These are phyloP conservation scores for Acanthamoeba divionensis DNA, from an alignment of 208 protist species.

Conservation along the genomic window DNA sequence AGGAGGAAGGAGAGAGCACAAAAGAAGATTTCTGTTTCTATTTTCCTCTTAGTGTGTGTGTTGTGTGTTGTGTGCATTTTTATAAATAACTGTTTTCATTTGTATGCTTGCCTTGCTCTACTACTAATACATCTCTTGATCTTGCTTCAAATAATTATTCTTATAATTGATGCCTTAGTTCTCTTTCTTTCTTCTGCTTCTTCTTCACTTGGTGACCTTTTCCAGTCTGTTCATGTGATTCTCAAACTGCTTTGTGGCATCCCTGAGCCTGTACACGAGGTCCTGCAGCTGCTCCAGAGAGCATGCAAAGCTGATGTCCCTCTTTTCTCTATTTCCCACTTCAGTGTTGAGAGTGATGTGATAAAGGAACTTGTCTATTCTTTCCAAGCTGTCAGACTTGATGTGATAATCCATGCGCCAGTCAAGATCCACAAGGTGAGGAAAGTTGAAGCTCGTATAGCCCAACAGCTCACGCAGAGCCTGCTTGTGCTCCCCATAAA, in stretches of 20 bases:
- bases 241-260: conserved; percentile 30
- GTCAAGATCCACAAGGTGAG: conserved; percentile 40
- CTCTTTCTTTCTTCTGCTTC: neutral
- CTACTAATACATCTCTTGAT: too few relatives aligned
- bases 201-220: conserved; percentile 29
- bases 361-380: conserved; percentile 40
- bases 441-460: conserved; percentile 45
- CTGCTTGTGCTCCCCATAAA: conserved; percentile 28
- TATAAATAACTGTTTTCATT: too few relatives aligned
- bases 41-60: too few relatives aligned
- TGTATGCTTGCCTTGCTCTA: too few relatives aligned
- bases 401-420: conserved; percentile 57
- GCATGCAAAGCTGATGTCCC: conserved; percentile 40
- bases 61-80: too few relatives aligned
- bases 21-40: too few relatives aligned
- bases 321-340: conserved; percentile 31
- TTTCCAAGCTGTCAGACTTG: conserved; percentile 44
- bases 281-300: conserved; percentile 54
- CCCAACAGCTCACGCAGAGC: conserved; percentile 1
- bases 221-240: conserved; percentile 34
- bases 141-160: too few relatives aligned
- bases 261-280: conserved; percentile 48
- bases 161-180: neutral
- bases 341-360: conserved; percentile 55
- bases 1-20: too few relatives aligned